Evolutionary conservation across 2,329 filamentous ascomycete genomes (phyloP).

Genomic region (Calonectria hongkongensis): DNA sequence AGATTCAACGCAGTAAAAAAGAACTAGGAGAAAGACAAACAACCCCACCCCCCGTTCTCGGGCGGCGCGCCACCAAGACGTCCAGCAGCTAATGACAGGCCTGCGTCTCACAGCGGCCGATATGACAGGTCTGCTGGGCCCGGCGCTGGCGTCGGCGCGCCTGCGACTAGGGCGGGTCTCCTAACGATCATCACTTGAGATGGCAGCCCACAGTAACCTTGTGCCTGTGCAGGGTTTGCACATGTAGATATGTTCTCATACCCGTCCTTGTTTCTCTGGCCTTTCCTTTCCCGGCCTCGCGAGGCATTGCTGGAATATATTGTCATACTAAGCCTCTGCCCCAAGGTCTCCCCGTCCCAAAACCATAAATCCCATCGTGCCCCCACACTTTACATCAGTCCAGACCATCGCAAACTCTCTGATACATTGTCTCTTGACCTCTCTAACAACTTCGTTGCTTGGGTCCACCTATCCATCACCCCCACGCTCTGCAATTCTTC

Average conservation of each 20-base stretch:
- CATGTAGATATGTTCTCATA: constrained; percentile 43
- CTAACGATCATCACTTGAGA: constrained; percentile 53
- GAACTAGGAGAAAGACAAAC: constrained; percentile 27
- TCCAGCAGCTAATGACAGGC: constrained; percentile 52
- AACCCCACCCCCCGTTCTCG: constrained; percentile 48
- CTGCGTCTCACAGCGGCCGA: constrained; percentile 56
- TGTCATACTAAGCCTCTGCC: constrained; percentile 42
- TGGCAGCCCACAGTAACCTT: constrained; percentile 49
- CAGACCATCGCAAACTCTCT: constrained; percentile 39
- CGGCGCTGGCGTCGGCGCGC: constrained; percentile 50
- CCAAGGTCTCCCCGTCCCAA: constrained; percentile 44
- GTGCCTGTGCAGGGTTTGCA: constrained; percentile 45
- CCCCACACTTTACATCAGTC: constrained; percentile 52
- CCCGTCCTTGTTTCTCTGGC: constrained; percentile 47
- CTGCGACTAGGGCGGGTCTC: constrained; percentile 51
- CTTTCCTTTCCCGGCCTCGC: constrained; percentile 47
- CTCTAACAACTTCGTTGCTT: constrained; percentile 30
- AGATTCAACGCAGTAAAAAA: constrained; percentile 12
- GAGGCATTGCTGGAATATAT: constrained; percentile 45
- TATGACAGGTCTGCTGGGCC: constrained; percentile 60
- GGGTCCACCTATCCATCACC: constrained; percentile 13
- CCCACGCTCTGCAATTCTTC: constrained; percentile 20
- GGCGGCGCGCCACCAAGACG: constrained; percentile 51
- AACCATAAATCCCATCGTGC: constrained; percentile 60
- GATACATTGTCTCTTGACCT: constrained; percentile 44